Conservation (phyloP, 2,329 filamentous ascomycete species). For the Verticillium nonalfalfae region DNA sequence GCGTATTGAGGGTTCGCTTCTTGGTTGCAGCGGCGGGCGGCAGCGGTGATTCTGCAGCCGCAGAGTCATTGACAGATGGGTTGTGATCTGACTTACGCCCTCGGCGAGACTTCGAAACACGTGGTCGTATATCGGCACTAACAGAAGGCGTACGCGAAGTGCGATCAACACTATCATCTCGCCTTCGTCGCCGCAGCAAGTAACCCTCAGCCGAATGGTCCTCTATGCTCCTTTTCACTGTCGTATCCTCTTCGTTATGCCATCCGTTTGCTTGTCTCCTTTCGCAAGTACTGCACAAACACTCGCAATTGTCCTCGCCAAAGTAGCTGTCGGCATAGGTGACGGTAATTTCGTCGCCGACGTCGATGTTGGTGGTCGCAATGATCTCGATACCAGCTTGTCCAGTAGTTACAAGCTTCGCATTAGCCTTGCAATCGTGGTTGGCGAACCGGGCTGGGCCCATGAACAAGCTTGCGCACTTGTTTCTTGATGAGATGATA, state of each 20-base stretch:
- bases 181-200: slow-evolving; percentile 46
- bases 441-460: slow-evolving; percentile 95
- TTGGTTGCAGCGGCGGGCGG: slow-evolving; percentile 2
- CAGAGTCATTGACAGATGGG: not conserved
- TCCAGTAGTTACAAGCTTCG: slow-evolving; percentile 75
- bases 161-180: slow-evolving; percentile 42
- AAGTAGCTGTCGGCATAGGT: slow-evolving; percentile 96
- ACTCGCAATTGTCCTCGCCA: slow-evolving; percentile 90
- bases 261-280: slow-evolving; percentile 72
- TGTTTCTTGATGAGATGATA: slow-evolving; percentile 87
- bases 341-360: slow-evolving; percentile 93
- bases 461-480: slow-evolving; percentile 85
- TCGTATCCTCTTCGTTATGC: slow-evolving; percentile 48
- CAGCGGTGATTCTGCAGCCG: slow-evolving; percentile 4
- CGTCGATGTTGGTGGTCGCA: slow-evolving; percentile 71
- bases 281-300: slow-evolving; percentile 86
- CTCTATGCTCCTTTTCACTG: slow-evolving; percentile 47
- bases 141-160: slow-evolving; percentile 50
- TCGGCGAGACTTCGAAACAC: slow-evolving; percentile 33
- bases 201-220: slow-evolving; percentile 43
- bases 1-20: slow-evolving; percentile 34
- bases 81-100: slow-evolving; percentile 8
- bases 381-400: slow-evolving; percentile 87
- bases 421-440: slow-evolving; percentile 93
- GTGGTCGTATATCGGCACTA: slow-evolving; percentile 48